phyloP scores from a whole-genome alignment of 176 grass and related monocot genomes.

The Urochloa ruziziensis region DNA sequence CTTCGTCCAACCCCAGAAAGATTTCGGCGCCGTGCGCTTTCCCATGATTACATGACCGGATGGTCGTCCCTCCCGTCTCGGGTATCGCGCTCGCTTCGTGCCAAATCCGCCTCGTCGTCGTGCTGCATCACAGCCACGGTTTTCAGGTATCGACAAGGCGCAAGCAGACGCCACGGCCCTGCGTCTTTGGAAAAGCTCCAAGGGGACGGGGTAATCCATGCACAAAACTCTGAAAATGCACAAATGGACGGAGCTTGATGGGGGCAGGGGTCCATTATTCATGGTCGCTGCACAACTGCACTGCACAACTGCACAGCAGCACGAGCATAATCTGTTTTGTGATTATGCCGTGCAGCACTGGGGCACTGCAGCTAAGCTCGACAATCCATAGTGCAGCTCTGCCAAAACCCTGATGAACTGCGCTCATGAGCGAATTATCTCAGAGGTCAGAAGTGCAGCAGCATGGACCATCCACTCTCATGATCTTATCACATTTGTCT shows the following conservation, averaged over 20 bases:
- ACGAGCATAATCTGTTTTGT: neutral
- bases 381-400: conserved; percentile 35
- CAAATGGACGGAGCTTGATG: neutral
- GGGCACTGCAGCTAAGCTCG: neutral
- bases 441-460: neutral
- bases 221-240: neutral
- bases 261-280: neutral
- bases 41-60: conserved; percentile 24
- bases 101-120: conserved; percentile 1
- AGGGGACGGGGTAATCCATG: neutral
- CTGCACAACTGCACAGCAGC: neutral
- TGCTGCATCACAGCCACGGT: neutral
- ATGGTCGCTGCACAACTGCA: neutral
- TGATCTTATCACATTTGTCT: neutral
- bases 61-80: neutral
- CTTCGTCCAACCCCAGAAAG: neutral
- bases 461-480: neutral
- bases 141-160: conserved; percentile 22
- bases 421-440: neutral
- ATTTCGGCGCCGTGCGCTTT: conserved; percentile 32
- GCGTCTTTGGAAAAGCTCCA: conserved; percentile 11
- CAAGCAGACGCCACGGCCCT: neutral
- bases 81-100: neutral
- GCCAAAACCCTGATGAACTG: neutral
- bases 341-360: neutral